Percentiles rank a stretch among this genome's conserved stretches.
These are phyloP conservation scores for Pseudogymnoascus sp. DNA, from an alignment of 2,329 filamentous ascomycete genomes.

Conservation along the genomic window DNA sequence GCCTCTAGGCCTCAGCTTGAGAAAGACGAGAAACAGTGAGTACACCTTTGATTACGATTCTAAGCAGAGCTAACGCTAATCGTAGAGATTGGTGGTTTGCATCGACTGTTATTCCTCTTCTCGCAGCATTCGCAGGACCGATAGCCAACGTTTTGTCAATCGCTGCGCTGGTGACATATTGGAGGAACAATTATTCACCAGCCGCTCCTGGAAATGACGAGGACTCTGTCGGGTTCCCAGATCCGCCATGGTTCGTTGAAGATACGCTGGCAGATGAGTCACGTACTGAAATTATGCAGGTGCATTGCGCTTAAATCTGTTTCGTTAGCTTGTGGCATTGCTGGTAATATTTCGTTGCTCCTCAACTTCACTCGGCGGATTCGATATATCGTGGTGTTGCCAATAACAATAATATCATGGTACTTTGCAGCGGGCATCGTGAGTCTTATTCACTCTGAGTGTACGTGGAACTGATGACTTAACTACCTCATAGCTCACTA, in stretches of 20 bases:
- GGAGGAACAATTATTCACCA: slow-evolving; percentile 47
- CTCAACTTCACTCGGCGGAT: slow-evolving; percentile 62
- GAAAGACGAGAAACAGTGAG: not conserved
- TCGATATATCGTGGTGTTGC: slow-evolving; percentile 60
- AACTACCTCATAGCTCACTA: slow-evolving; percentile 41
- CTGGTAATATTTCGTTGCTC: slow-evolving; percentile 60
- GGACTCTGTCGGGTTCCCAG: slow-evolving; percentile 44
- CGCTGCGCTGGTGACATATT: slow-evolving; percentile 57
- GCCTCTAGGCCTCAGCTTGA: not conserved
- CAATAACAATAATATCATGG: slow-evolving; percentile 61
- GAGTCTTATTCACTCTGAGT: slow-evolving; percentile 32
- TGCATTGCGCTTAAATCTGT: slow-evolving; percentile 55
- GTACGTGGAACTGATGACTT: not conserved
- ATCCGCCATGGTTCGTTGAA: slow-evolving; percentile 51
- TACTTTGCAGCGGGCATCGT: slow-evolving; percentile 53
- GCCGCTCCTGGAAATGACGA: slow-evolving; percentile 38
- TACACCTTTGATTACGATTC: not conserved
- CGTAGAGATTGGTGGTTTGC: slow-evolving; percentile 34
- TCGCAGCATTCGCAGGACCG: slow-evolving; percentile 60
- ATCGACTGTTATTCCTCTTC: slow-evolving; percentile 43
- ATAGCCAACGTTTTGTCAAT: slow-evolving; percentile 63
- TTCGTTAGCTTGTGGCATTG: slow-evolving; percentile 56
- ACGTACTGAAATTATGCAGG: slow-evolving; percentile 31
- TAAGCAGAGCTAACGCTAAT: not conserved
- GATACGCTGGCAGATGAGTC: not conserved